Evolutionary conservation across 116 monocot species (phyloP).

Genomic region (Dioscorea cayenensis): DNA sequence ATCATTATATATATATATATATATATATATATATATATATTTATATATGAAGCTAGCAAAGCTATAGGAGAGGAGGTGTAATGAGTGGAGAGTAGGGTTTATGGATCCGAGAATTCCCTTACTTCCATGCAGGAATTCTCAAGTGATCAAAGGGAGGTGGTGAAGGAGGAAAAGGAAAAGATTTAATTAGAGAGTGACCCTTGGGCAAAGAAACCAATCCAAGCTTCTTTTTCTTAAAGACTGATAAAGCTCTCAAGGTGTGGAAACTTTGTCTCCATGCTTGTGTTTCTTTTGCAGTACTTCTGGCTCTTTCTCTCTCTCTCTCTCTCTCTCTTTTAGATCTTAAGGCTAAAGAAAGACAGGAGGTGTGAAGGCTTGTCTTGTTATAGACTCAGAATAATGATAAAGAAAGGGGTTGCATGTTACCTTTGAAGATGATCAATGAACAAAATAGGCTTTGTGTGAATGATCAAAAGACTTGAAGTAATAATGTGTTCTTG

Average conservation of each 20-base stretch:
- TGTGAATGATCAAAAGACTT: neutral
- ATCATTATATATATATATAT: constrained; percentile 12
- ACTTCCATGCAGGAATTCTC: constrained; percentile 34
- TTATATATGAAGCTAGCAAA: neutral
- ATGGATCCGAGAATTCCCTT: constrained; percentile 39
- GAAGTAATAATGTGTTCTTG: neutral
- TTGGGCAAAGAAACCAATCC: constrained; percentile 7
- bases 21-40: too few species aligned
- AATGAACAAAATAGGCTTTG: neutral
- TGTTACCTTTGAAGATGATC: neutral
- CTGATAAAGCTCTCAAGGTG: constrained; percentile 33
- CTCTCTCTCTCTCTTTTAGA: neutral
- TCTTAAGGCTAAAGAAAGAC: constrained; percentile 4
- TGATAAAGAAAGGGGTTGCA: neutral
- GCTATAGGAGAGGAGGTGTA: neutral
- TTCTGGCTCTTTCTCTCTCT: neutral
- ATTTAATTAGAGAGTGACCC: constrained; percentile 1
- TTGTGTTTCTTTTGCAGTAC: constrained; percentile 9
- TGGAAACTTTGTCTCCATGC: constrained; percentile 56
- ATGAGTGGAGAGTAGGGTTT: constrained; percentile 7
- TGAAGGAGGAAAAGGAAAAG: constrained; percentile 4
- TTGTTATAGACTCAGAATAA: constrained; percentile 10
- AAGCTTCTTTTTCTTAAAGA: constrained; percentile 19
- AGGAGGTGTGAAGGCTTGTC: constrained; percentile 21
- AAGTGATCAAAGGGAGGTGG: neutral